Percentiles rank a stretch among this genome's conserved stretches.
phyloP scores from a whole-genome alignment of 2,329 filamentous ascomycete species.

The Didymosphaeria variabile region DNA sequence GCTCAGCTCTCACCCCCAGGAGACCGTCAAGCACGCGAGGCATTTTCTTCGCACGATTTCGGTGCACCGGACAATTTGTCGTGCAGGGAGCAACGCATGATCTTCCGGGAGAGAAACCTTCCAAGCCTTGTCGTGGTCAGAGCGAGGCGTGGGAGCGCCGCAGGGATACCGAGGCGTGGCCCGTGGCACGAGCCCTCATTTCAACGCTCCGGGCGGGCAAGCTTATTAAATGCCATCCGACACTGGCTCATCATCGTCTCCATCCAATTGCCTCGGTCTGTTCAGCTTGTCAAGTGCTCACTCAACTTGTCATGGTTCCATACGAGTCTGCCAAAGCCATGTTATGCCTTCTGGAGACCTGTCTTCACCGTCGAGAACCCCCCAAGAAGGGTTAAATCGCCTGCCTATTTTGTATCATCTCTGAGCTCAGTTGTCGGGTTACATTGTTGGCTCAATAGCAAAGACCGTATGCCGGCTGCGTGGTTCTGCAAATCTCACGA shows the following conservation, averaged over 20 bases:
- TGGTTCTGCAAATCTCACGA: constrained; percentile 33
- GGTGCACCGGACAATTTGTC: constrained; percentile 32
- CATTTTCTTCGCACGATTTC: constrained; percentile 20
- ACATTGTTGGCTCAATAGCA: constrained; percentile 2
- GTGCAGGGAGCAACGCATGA: constrained; percentile 42
- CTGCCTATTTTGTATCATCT: constrained; percentile 18
- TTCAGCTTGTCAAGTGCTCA: no score
- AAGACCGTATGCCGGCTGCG: constrained; percentile 22
- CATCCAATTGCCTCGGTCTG: constrained; percentile 34
- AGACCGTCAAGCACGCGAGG: neutral
- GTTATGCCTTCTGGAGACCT: neutral
- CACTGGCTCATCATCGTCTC: constrained; percentile 32
- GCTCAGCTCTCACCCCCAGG: neutral
- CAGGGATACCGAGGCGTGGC: constrained; percentile 41
- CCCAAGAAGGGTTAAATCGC: constrained; percentile 35
- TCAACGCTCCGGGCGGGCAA: constrained; percentile 33
- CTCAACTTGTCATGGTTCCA: neutral
- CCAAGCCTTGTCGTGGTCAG: constrained; percentile 31
- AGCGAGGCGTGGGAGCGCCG: constrained; percentile 36
- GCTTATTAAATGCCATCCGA: constrained; percentile 35
- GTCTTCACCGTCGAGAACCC: constrained; percentile 25
- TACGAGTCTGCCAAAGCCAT: neutral
- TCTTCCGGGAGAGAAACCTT: constrained; percentile 44
- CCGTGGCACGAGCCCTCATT: constrained; percentile 32
- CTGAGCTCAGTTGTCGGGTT: constrained; percentile 21